A percentile compares a stretch with the other conserved stretches of the same genome.
These are phyloP conservation scores for Crithidia fasciculata DNA, from an alignment of 208 protist species.

Conservation along the genomic window DNA sequence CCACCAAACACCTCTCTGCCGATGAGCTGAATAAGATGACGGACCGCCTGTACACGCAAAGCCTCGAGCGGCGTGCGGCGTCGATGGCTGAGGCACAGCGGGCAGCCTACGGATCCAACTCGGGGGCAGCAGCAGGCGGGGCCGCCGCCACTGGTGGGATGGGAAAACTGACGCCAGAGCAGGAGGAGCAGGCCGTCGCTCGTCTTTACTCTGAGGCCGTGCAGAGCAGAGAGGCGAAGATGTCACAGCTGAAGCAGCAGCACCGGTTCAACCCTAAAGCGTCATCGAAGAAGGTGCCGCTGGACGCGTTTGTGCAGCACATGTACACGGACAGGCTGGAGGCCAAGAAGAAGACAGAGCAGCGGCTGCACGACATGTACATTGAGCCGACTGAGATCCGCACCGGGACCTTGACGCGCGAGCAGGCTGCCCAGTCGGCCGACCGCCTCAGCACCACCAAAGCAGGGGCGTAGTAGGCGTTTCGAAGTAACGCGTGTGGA, in stretches of 20 bases:
- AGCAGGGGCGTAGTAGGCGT: background rate
- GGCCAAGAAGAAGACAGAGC: conserved; percentile 69
- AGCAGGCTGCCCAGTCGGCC: conserved; percentile 24
- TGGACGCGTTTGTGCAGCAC: conserved; percentile 70
- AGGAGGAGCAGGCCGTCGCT: conserved; percentile 51
- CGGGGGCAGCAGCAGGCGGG: background rate
- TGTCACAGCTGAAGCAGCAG: conserved; percentile 44
- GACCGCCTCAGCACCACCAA: conserved; percentile 42
- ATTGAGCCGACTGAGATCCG: conserved; percentile 69
- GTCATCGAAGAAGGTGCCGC: conserved; percentile 35
- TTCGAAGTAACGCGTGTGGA: no score
- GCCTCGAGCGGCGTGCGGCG: conserved; percentile 38
- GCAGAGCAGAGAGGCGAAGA: conserved; percentile 31
- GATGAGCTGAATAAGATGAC: conserved; percentile 64
- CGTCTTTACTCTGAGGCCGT: conserved; percentile 60
- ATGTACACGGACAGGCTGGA: conserved; percentile 77
- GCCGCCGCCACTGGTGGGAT: background rate
- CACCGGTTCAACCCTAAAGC: conserved; percentile 33
- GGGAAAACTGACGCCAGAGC: conserved; percentile 22
- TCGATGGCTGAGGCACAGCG: conserved; percentile 35
- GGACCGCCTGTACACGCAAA: conserved; percentile 77
- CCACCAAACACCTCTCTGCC: conserved; percentile 44
- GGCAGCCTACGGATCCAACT: conserved; percentile 9
- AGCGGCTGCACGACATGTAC: conserved; percentile 76
- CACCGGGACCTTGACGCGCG: conserved; percentile 38